Conservation (phyloP, 2,329 filamentous ascomycete genomes). For the Colletotrichum graminicola region DNA sequence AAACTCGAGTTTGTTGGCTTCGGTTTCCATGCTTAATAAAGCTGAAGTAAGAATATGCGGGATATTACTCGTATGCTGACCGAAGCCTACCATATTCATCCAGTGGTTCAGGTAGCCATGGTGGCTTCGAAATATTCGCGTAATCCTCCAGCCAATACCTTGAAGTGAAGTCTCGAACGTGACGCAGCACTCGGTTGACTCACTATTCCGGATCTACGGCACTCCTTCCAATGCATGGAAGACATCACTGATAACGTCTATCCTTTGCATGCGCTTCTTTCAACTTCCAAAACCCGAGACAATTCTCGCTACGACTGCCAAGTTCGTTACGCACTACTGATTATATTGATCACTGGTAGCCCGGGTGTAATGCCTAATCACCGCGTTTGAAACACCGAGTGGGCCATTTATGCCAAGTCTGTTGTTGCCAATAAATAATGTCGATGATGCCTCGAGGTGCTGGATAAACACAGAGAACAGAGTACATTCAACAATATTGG, state of each 20-base stretch:
- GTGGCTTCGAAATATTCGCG: background rate
- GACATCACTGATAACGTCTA: background rate
- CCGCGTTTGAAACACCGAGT: background rate
- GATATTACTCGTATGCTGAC: background rate
- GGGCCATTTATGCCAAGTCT: too few species aligned
- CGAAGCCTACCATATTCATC: background rate
- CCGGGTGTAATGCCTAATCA: accelerated
- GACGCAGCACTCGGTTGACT: background rate
- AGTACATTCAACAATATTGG: background rate
- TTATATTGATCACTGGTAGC: background rate
- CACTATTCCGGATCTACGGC: background rate
- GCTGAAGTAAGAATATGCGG: background rate
- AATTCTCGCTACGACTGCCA: background rate
- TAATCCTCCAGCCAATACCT: too few species aligned
- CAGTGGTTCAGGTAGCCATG: accelerated
- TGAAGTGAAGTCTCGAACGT: background rate
- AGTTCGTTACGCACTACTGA: background rate
- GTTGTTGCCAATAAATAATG: background rate
- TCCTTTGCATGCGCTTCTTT: background rate
- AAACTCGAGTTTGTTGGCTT: background rate
- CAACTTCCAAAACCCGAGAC: background rate
- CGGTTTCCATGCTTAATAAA: background rate
- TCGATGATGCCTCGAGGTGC: background rate
- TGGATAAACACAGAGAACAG: background rate
- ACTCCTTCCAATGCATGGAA: background rate